Evolutionary conservation across 2,329 filamentous ascomycete genomes (phyloP).

Genomic region (Colletotrichum coccodes): DNA sequence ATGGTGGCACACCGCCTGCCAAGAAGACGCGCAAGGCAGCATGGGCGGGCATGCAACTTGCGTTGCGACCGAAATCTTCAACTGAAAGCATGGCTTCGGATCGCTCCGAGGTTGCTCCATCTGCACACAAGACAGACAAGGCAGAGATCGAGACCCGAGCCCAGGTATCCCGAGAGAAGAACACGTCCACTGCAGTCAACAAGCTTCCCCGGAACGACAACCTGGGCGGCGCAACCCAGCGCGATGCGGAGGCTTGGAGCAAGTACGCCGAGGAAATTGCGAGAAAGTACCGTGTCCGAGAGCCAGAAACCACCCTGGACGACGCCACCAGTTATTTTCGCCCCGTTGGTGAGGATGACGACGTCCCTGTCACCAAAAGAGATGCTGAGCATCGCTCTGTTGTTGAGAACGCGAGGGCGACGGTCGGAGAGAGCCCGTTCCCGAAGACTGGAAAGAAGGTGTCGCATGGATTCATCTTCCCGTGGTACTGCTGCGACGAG

Average conservation of each 20-base stretch:
- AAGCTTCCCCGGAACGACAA: neutral
- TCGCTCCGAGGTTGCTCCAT: neutral
- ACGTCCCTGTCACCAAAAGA: neutral
- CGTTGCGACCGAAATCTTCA: neutral
- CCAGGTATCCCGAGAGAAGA: neutral
- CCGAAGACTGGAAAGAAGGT: constrained; percentile 5
- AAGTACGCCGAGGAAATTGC: neutral
- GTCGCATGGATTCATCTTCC: constrained; percentile 6
- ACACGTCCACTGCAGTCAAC: neutral
- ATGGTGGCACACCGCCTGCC: neutral
- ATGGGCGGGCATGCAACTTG: neutral
- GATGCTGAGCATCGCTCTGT: neutral
- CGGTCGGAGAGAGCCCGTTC: neutral
- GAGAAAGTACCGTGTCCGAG: neutral
- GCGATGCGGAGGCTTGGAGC: neutral
- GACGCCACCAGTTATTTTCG: neutral
- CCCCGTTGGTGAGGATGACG: neutral
- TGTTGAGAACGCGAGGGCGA: neutral
- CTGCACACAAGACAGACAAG: no score
- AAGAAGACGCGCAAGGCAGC: neutral
- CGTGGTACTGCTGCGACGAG: constrained; percentile 1
- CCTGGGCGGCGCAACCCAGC: neutral
- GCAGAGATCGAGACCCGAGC: neutral
- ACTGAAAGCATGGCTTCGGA: neutral
- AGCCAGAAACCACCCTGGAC: neutral